Base-by-base conservation (phyloP, 2,329 filamentous ascomycete species). In the Aspergillus sp. region DNA sequence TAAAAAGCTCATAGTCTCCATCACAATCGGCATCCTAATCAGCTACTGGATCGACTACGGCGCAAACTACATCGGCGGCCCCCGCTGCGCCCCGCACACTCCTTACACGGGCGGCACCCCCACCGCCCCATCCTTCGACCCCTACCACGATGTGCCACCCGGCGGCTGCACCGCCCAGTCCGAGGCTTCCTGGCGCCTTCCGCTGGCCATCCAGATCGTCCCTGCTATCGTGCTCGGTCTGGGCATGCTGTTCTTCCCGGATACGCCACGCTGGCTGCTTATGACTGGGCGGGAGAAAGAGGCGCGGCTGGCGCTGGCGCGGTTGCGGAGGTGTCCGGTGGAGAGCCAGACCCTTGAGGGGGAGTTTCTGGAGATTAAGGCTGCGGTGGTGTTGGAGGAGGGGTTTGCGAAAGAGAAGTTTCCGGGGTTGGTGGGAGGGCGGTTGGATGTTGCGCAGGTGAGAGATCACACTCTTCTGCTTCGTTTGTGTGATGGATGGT, bases 181-280 rank as follows among this genome's bases (percentile, higher is more conserved):
- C 11, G 74, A 79, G 54, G 75, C 72, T 56, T 70, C 76, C 0
- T 80, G 75, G 73, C 66, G 76, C 45, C 60, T 80, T 1, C 77
- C 77, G 0, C 73, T 80, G 48, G 63, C 75, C 2, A 58, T 81
- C 4, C 78, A 80, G 50, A 72, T 80, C 14, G 51, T 69, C 9
- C 73, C 73, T 0, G 73, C 73, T 1, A 44, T 74, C 0, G 58
- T 69, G 14, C 58, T 76, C 1, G 68, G 73, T 3, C 52, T 69
- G 2, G 72, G 73, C 8, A 74, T 76, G 59, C 26, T 71, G 4
- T 80, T 81, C 63, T 74, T 82, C 54, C 82, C 82, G 0, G 82
- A 78, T 50, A 82, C 81, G 0, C 82, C 82, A 0, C 73, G 82
- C 20, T 84, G 81, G 74, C 70, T 83, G 2, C 69, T 75, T 8